Base-by-base conservation (phyloP, 768 basidiomycete genomes). In the Russula vinacea region DNA sequence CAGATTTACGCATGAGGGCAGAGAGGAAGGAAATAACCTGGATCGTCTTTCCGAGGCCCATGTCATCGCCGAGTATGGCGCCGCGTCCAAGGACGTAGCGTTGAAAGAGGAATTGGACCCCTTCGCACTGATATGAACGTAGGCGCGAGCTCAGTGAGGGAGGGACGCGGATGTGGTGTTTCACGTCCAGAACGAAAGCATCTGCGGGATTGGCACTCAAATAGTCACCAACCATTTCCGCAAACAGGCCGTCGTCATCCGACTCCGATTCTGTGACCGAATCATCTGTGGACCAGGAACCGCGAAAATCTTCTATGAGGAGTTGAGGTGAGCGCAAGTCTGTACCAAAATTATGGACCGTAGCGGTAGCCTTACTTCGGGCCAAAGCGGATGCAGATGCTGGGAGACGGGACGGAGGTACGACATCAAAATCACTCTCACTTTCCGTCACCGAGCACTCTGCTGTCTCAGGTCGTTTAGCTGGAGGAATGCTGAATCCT, bases 31-130 rank as follows among this genome's bases (percentile, higher is more conserved):
- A 82, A 51, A 94, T 90, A 29, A 94, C 88, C 74, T 98, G 96
- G 24, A 98, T 94, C 0, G 96, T 98, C 82, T 98, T 98, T 3
- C 89, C 96, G 66, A 88, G 78, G 68, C 93, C 96, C 96, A 98
- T 98, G 71, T 98, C 96, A 72, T 98, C 96, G 6, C 96, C 96
- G 5, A 98, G 80, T 13, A 98, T 73, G 0, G 89, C 95, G 0
- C 96, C 96, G 50, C 79, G 78, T 0, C 80, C 81, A 67, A 87
- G 77, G 33, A 78, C 74, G 71, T 89, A 97, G 52, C 86, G 81
- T 16, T 81, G 78, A 76, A 84, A 97, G 55, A 98, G 82, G 75
- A 98, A 98, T 47, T 78, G 74, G 14, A 90, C 84, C 9, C 96
- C 96, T 13, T 94, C 87, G 39, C 92, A 81, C 71, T 98, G 96